Percentiles rank a stretch among this genome's conserved stretches.
These are phyloP conservation scores for Penicillium capsulatum DNA, from an alignment of 2,329 filamentous ascomycete genomes.

Conservation along the genomic window DNA sequence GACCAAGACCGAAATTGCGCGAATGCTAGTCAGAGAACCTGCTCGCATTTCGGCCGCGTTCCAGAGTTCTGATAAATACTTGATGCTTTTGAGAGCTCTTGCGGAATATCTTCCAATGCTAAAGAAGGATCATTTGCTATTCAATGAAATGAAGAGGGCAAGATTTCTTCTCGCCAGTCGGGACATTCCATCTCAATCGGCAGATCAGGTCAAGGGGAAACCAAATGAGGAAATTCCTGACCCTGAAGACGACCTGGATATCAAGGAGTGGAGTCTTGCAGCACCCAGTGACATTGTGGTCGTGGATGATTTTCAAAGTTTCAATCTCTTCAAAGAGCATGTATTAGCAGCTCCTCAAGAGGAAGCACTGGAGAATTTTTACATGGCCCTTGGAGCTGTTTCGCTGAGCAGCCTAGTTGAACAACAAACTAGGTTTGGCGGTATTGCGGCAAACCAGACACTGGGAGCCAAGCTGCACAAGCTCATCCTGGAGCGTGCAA, in stretches of 20 bases:
- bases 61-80: conserved; percentile 78
- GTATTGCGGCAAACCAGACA: conserved; percentile 61
- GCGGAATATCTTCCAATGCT: conserved; percentile 67
- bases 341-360: conserved; percentile 87
- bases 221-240: conserved; percentile 45
- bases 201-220: conserved; percentile 18
- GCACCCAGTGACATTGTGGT: conserved; percentile 69
- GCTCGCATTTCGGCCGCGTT: conserved; percentile 75
- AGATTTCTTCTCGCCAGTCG: conserved; percentile 79
- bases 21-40: conserved; percentile 77
- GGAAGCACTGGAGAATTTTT: conserved; percentile 79
- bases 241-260: conserved; percentile 58
- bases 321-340: conserved; percentile 78
- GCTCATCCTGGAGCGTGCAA: conserved; percentile 79
- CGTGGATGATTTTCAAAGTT: conserved; percentile 83
- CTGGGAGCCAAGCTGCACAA: conserved; percentile 67
- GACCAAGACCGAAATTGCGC: conserved; percentile 77
- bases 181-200: conserved; percentile 53
- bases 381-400: conserved; percentile 72
- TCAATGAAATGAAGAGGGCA: conserved; percentile 68
- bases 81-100: conserved; percentile 74
- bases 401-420: conserved; percentile 68
- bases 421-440: conserved; percentile 70
- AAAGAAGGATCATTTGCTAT: conserved; percentile 74
- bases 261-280: conserved; percentile 75